phyloP scores from a whole-genome alignment of 2,329 filamentous ascomycete species.

The Ilyonectria robusta region DNA sequence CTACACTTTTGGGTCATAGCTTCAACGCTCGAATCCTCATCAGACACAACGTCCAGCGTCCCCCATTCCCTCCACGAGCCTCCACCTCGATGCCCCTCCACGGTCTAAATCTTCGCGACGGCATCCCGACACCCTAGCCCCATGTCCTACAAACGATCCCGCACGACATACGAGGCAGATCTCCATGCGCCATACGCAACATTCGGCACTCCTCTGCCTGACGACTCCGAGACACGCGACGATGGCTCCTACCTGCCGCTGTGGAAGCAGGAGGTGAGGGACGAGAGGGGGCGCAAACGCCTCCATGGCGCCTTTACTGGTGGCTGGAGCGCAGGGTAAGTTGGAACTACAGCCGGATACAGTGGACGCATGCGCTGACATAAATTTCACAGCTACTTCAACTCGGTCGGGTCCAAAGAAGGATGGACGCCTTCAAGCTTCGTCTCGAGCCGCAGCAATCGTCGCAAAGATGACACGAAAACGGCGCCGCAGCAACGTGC shows the following conservation, averaged over 20 bases:
- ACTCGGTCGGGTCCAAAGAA: constrained; percentile 98
- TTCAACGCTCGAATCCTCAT: not conserved
- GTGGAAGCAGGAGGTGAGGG: constrained; percentile 98
- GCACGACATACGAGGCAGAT: constrained; percentile 83
- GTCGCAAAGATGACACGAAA: constrained; percentile 74
- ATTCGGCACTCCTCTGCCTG: constrained; percentile 88
- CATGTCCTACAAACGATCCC: constrained; percentile 87
- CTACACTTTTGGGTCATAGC: constrained; percentile 19
- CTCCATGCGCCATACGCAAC: constrained; percentile 80
- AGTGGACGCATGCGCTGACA: constrained; percentile 27
- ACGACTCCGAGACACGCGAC: constrained; percentile 84
- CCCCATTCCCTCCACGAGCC: not conserved
- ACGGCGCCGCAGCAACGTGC: constrained; percentile 76
- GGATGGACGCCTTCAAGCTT: constrained; percentile 96
- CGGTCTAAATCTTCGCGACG: constrained; percentile 8
- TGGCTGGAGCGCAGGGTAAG: constrained; percentile 95
- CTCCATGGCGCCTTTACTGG: constrained; percentile 97
- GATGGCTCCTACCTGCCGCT: constrained; percentile 93
- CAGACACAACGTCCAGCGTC: not conserved
- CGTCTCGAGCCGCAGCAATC: constrained; percentile 87
- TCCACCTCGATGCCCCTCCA: constrained; percentile 21
- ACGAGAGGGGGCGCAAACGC: constrained; percentile 90
- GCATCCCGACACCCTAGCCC: constrained; percentile 32
- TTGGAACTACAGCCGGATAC: not conserved
- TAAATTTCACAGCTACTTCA: constrained; percentile 80